A percentile compares a stretch with the other conserved stretches of the same genome.
These are phyloP conservation scores for Penicillium paradoxum DNA, from an alignment of 495 filamentous ascomycete genomes.

Conservation along the genomic window DNA sequence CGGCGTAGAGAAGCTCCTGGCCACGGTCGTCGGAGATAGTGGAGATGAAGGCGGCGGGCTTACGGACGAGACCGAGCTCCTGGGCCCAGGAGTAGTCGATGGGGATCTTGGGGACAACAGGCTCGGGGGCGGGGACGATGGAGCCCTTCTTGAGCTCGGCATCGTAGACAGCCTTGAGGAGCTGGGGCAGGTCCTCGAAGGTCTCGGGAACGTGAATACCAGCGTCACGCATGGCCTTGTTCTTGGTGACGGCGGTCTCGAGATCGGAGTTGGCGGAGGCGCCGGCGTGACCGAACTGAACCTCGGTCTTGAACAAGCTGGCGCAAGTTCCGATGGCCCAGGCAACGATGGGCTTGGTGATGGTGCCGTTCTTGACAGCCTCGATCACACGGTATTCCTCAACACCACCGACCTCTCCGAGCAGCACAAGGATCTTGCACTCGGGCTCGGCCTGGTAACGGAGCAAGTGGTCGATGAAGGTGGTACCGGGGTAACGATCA, in stretches of 20 bases:
- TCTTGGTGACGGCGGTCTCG: conserved; percentile 94
- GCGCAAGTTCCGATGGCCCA: conserved; percentile 99
- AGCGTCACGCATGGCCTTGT: conserved; percentile 90
- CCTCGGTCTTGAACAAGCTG: conserved; percentile 99
- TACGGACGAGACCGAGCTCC: conserved; percentile 97
- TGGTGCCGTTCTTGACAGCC: conserved; percentile 85
- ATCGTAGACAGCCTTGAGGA: conserved; percentile 76
- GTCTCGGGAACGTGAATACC: conserved; percentile 93
- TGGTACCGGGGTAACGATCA: conserved; percentile 97
- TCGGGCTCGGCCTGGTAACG: conserved; percentile 92
- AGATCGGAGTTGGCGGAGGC: conserved; percentile 98
- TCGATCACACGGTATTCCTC: conserved; percentile 99
- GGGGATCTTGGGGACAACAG: conserved; percentile 94
- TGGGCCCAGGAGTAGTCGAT: conserved; percentile 99
- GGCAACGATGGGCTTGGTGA: conserved; percentile 97
- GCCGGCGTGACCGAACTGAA: conserved; percentile 98
- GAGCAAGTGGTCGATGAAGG: conserved; percentile 97
- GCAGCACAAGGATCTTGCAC: conserved; percentile 92
- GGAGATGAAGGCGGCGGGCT: conserved; percentile 99
- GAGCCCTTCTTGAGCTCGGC: conserved; percentile 75
- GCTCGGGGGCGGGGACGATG: conserved; percentile 82
- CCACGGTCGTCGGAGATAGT: conserved; percentile 99
- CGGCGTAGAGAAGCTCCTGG: conserved; percentile 96
- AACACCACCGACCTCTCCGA: conserved; percentile 98
- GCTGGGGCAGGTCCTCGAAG: conserved; percentile 86